These are phyloP conservation scores for Ophiocordyceps sinensis DNA, from an alignment of 2,329 filamentous ascomycete genomes.

Conservation along the genomic window DNA sequence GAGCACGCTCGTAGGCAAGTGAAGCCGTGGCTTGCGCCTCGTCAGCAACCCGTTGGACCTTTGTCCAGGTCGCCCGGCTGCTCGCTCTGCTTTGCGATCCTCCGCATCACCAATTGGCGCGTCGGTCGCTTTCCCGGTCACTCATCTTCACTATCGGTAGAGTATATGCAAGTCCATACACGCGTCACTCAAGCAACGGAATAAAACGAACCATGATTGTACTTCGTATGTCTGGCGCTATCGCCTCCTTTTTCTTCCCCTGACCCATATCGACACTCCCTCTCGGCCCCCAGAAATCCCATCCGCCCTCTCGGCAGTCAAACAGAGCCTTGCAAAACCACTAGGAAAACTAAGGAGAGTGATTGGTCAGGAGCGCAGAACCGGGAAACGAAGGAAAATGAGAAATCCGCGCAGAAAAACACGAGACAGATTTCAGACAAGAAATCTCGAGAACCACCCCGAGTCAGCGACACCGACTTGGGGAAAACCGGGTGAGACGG, in stretches of 20 bases:
- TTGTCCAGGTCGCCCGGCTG: not conserved
- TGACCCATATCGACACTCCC: conserved; percentile 1
- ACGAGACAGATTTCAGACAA: not conserved
- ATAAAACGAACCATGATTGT: conserved; percentile 1
- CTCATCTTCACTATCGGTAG: no score
- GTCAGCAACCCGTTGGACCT: not conserved
- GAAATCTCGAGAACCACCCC: not conserved
- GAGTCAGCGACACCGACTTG: not conserved
- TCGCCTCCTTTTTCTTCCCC: not conserved
- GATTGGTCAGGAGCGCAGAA: not conserved
- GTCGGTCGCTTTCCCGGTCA: no score
- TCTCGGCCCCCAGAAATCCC: not conserved
- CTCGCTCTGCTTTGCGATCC: not conserved
- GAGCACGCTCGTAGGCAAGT: no score
- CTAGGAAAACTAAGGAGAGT: conserved; percentile 1
- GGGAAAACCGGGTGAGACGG: not conserved
- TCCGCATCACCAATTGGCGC: not conserved
- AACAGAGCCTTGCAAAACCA: not conserved
- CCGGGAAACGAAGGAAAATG: not conserved
- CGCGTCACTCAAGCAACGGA: not conserved
- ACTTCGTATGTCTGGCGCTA: conserved; percentile 3
- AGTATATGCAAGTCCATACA: no score
- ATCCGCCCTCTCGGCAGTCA: not conserved
- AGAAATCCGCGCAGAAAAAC: conserved; percentile 2
- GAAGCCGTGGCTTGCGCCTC: not conserved